Conservation (phyloP, 2,329 filamentous ascomycete genomes). For the Torrubiella hemipterigena region DNA sequence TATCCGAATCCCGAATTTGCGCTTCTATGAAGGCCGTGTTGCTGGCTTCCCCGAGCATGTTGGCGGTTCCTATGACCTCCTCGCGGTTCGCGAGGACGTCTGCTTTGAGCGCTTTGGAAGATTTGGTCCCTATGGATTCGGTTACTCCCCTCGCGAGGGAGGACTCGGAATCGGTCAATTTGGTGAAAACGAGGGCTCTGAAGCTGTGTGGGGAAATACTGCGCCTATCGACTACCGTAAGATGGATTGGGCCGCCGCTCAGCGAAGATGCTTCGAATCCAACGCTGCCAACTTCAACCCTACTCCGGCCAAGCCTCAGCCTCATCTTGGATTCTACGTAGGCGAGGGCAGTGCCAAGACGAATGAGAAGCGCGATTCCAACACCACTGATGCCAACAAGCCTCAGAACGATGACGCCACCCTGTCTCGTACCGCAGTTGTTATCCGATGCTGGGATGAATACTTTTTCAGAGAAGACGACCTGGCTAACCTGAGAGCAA, state of each 20-base stretch:
- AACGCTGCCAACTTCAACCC: slow-evolving; percentile 60
- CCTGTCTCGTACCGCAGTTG: slow-evolving; percentile 57
- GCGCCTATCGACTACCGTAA: slow-evolving; percentile 65
- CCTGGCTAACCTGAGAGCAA: slow-evolving; percentile 67
- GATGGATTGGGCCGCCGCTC: slow-evolving; percentile 68
- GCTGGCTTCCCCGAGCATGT: slow-evolving; percentile 74
- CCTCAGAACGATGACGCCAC: slow-evolving; percentile 14
- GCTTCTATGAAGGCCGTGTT: slow-evolving; percentile 66
- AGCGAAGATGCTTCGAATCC: slow-evolving; percentile 58
- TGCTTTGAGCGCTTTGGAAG: slow-evolving; percentile 90
- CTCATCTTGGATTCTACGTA: slow-evolving; percentile 40
- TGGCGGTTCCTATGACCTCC: slow-evolving; percentile 73
- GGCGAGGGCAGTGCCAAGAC: slow-evolving; percentile 16
- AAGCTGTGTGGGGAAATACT: slow-evolving; percentile 61
- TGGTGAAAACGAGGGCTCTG: slow-evolving; percentile 70
- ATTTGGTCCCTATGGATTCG: slow-evolving; percentile 79
- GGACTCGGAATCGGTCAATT: slow-evolving; percentile 78
- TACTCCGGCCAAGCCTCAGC: slow-evolving; percentile 23
- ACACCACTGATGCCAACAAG: slow-evolving; percentile 8
- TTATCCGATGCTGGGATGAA: slow-evolving; percentile 74
- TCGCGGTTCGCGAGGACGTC: slow-evolving; percentile 70
- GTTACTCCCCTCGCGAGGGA: slow-evolving; percentile 67
- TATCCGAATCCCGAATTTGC: slow-evolving; percentile 55
- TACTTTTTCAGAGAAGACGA: slow-evolving; percentile 72
- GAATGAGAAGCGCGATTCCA: slow-evolving; percentile 7